Evolutionary conservation across 2,329 filamentous ascomycete species (phyloP), one percentile per base, ranked within the genome.

Genomic region (Pezicula rhizophila): DNA sequence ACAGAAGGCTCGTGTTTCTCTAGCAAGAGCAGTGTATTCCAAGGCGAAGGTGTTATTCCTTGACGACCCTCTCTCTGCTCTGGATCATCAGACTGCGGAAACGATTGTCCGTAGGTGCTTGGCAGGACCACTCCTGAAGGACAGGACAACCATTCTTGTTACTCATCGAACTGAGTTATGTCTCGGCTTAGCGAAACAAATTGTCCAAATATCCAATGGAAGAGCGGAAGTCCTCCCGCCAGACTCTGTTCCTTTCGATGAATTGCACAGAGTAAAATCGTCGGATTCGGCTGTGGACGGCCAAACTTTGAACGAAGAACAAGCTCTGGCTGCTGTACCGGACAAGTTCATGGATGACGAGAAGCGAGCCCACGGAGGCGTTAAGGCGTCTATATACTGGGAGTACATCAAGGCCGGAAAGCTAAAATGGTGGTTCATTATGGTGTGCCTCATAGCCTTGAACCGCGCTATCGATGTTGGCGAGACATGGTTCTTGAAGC

Each of bases 311-410:
- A 40, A 64, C 0, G 63, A 66, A 3, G 68, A 68, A 0, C 57
- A 66, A 6, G 52, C 61, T 11, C 50, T 56, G 7, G 44, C 48
- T 8, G 79, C 79, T 0, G 69, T 82, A 11, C 82, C 85, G 0
- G 82, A 85, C 28, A 89, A 89, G 58, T 91, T 92, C 60, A 83
- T 90, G 41, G 84, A 90, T 60, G 87, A 91, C 28, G 87, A 93
- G 63, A 73, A 83, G 56, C 77, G 87, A 43, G 84, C 79, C 1
- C 78, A 87, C 51, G 89, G 90, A 15, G 82, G 86, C 1, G 87
- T 96, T 1, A 80, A 90, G 58, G 70, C 80, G 10, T 76, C 76
- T 6, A 84, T 95, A 0, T 96, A 95, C 62, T 89, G 87, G 82
- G 81, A 83, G 54, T 96, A 95, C 57, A 82, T 95, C 68, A 86